These are phyloP conservation scores for Epichloe hybrida DNA, from an alignment of 2,329 filamentous ascomycete genomes.

Conservation along the genomic window DNA sequence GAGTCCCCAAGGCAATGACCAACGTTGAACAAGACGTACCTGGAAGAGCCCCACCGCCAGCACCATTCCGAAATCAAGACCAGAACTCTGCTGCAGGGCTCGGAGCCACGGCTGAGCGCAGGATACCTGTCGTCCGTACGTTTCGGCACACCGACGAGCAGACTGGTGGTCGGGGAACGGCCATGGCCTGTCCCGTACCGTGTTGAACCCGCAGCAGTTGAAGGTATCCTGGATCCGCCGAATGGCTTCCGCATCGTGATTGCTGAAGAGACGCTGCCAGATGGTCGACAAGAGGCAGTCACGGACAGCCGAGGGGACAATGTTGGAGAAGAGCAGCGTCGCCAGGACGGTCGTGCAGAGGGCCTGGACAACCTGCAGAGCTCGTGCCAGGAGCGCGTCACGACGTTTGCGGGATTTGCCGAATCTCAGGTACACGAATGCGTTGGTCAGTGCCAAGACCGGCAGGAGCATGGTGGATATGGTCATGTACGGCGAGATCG, in stretches of 20 bases:
- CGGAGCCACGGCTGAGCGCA: slow-evolving; percentile 38
- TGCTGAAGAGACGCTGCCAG: slow-evolving; percentile 12
- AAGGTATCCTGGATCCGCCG: slow-evolving; percentile 47
- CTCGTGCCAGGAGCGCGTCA: not conserved
- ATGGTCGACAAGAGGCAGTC: slow-evolving; percentile 8
- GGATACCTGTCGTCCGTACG: slow-evolving; percentile 27
- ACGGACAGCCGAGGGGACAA: slow-evolving; percentile 4
- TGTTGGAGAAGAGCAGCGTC: slow-evolving; percentile 9
- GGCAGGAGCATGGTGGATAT: slow-evolving; percentile 1
- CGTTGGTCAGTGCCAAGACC: not conserved
- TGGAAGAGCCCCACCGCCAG: slow-evolving; percentile 36
- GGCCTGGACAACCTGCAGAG: slow-evolving; percentile 6
- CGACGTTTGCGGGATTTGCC: not conserved
- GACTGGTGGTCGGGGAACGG: slow-evolving; percentile 32
- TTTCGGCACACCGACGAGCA: slow-evolving; percentile 25
- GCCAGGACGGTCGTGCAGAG: slow-evolving; percentile 6
- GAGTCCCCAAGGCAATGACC: not conserved
- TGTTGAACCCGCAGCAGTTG: slow-evolving; percentile 48
- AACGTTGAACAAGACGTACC: slow-evolving; percentile 13
- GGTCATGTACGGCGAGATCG: slow-evolving; percentile 1
- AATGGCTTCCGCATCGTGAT: slow-evolving; percentile 34
- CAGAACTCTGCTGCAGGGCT: slow-evolving; percentile 20
- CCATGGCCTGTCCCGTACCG: slow-evolving; percentile 41
- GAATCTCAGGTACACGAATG: not conserved
- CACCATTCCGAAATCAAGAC: slow-evolving; percentile 31